These are phyloP conservation scores for Chytriomyces hyalinus DNA, from an alignment of 192 early-diverging fungal genomes.

Conservation along the genomic window DNA sequence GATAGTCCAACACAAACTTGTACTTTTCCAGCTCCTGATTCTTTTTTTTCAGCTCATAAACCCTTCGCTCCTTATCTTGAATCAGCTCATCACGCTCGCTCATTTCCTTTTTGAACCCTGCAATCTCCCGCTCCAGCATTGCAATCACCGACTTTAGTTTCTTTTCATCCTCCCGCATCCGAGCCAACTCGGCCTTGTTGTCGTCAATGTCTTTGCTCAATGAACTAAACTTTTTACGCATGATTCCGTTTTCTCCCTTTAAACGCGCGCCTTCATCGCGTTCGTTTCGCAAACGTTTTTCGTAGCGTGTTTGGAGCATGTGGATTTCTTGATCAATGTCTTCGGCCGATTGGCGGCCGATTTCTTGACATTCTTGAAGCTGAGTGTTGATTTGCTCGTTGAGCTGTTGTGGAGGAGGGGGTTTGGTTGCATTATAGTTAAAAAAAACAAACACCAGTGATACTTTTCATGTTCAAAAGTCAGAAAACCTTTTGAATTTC, in stretches of 20 bases:
- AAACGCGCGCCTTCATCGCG: constrained; percentile 58
- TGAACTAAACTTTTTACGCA: constrained; percentile 69
- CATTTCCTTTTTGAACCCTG: constrained; percentile 60
- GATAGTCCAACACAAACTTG: constrained; percentile 64
- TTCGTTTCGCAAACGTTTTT: constrained; percentile 52
- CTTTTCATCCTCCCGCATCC: constrained; percentile 56
- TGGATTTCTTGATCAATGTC: constrained; percentile 61
- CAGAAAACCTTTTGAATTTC: constrained; percentile 55
- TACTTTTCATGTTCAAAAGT: neutral
- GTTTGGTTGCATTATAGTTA: neutral
- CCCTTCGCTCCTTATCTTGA: constrained; percentile 62
- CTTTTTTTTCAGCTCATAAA: constrained; percentile 65
- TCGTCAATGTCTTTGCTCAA: constrained; percentile 67
- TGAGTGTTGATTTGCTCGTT: constrained; percentile 48
- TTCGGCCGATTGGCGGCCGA: constrained; percentile 45
- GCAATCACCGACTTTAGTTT: constrained; percentile 52
- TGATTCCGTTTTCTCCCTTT: constrained; percentile 68
- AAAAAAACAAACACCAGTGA: neutral
- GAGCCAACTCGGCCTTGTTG: constrained; percentile 51
- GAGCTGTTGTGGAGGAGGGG: constrained; percentile 40
- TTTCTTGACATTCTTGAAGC: constrained; percentile 54
- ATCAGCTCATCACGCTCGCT: constrained; percentile 58
- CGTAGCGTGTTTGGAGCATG: constrained; percentile 48
- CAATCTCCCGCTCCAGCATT: constrained; percentile 60
- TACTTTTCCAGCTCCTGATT: constrained; percentile 71